Evolutionary conservation across 2,329 filamentous ascomycete species (phyloP), one percentile per base, ranked within the genome.

Genomic region (Colletotrichum tofieldiae): DNA sequence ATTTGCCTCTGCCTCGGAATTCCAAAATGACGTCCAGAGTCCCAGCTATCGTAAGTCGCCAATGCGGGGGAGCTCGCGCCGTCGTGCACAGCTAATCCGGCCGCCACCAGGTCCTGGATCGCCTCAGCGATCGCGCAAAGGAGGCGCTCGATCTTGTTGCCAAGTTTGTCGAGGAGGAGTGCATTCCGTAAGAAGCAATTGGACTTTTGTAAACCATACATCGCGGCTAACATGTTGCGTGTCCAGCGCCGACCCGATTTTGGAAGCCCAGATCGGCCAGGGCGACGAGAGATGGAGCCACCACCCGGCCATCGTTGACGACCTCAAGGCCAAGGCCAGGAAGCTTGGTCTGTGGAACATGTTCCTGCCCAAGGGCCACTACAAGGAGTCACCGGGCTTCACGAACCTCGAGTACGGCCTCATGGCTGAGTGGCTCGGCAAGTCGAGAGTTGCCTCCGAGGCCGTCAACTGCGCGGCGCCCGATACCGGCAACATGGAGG

Each of bases 91-190:
- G 70, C 65, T 73, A 63, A 71, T 35, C 29, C 20, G 37, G 23
- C 45, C 39, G 59, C 29, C 58, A 39, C 20, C 69, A 89, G 87
- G 86, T 85, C 67, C 79, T 81, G 67, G 79, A 87, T 77, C 86
- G 88, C 81, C 94, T 98, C 76, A 97, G 94, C 84, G 94, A 97
- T 72, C 88, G 90, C 78, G 95, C 95, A 64, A 94, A 93, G 85
- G 91, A 93, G 87, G 94, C 93, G 39, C 86, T 98, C 76, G 95
- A 98, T 79, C 81, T 94, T 75, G 94, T 99, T 76, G 94, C 96
- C 86, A 94, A 95, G 83, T 99, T 99, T 79, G 96, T 99, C 77
- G 94, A 98, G 81, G 95, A 98, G 84, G 95, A 98, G 87, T 99
- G 93, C 82, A 92, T 95, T 76, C 93, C 93, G 90, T 92, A 81